These are phyloP conservation scores for Fusarium praegraminearum DNA, from an alignment of 2,329 filamentous ascomycete genomes.

Conservation along the genomic window DNA sequence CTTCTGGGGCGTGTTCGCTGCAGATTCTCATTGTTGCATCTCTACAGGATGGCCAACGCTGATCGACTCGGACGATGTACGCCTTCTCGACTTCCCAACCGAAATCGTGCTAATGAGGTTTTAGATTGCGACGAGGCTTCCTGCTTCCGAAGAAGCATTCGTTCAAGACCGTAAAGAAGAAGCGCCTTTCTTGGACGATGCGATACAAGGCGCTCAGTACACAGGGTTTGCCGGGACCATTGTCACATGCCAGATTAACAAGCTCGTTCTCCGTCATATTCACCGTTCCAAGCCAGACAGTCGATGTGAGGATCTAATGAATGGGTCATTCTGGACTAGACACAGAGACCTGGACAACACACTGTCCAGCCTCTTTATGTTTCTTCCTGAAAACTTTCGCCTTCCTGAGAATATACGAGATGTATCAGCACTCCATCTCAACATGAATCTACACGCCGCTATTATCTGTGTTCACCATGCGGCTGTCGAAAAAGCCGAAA, in stretches of 20 bases:
- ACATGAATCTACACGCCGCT: slow-evolving; percentile 89
- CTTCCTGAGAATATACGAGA: slow-evolving; percentile 77
- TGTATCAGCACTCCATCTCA: slow-evolving; percentile 81
- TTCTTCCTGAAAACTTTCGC: slow-evolving; percentile 79
- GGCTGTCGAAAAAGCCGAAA: slow-evolving; percentile 84
- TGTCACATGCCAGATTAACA: slow-evolving; percentile 82
- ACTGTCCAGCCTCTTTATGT: slow-evolving; percentile 81
- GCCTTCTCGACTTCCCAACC: background rate
- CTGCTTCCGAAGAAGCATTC: slow-evolving; percentile 82
- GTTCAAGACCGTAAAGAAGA: slow-evolving; percentile 72
- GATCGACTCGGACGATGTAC: slow-evolving; percentile 77
- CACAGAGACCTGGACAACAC: slow-evolving; percentile 87
- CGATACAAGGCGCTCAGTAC: slow-evolving; percentile 71
- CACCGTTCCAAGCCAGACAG: slow-evolving; percentile 79
- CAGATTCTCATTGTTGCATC: slow-evolving; percentile 87
- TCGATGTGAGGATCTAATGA: slow-evolving; percentile 76
- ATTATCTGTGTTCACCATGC: slow-evolving; percentile 91
- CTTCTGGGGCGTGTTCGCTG: slow-evolving; percentile 87
- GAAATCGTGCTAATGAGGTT: slow-evolving; percentile 10
- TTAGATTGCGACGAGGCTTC: slow-evolving; percentile 81
- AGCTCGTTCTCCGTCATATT: slow-evolving; percentile 82
- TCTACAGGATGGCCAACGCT: slow-evolving; percentile 91
- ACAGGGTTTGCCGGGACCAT: slow-evolving; percentile 79
- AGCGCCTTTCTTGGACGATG: slow-evolving; percentile 72
- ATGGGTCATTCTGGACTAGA: slow-evolving; percentile 86